Percentiles rank a stretch among this genome's conserved stretches.
Conservation (phyloP, 1,139 yeast genomes). For the Citeromyces siamensis region DNA sequence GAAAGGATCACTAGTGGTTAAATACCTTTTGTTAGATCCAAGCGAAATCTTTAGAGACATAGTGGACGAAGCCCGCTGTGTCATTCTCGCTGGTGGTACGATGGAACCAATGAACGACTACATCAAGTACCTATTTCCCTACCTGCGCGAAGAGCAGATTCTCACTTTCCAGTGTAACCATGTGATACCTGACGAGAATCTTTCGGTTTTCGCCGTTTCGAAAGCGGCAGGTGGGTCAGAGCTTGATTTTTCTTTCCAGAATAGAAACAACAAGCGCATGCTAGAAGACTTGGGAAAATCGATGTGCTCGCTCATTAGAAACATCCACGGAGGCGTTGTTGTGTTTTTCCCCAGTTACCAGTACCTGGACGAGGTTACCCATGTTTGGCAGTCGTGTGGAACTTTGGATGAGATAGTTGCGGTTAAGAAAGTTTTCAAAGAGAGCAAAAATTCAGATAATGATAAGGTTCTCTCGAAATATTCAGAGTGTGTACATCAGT, state of each 20-base stretch:
- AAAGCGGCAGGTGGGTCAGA: constrained; percentile 16
- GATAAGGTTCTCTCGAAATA: constrained; percentile 39
- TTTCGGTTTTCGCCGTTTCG: constrained; percentile 45
- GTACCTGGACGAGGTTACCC: constrained; percentile 40
- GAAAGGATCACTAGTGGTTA: constrained; percentile 24
- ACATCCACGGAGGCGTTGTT: constrained; percentile 67
- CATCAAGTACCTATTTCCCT: constrained; percentile 53
- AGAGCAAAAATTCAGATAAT: constrained; percentile 31
- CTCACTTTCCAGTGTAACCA: constrained; percentile 69
- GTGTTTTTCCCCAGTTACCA: constrained; percentile 79
- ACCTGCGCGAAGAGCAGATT: constrained; percentile 27
- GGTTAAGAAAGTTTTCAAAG: constrained; percentile 40
- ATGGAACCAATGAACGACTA: constrained; percentile 86
- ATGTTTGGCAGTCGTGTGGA: constrained; percentile 32
- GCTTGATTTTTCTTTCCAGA: constrained; percentile 62
- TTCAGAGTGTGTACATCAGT: constrained; percentile 19
- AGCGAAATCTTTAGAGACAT: constrained; percentile 57
- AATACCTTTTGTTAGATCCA: constrained; percentile 75
- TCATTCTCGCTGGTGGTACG: constrained; percentile 88
- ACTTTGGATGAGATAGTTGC: constrained; percentile 22
- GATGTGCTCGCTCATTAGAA: constrained; percentile 26
- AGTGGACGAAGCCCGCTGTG: constrained; percentile 54
- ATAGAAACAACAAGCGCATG: constrained; percentile 35
- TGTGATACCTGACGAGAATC: constrained; percentile 61
- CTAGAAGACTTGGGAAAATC: constrained; percentile 41